Evolutionary conservation across 257 asterid genomes (phyloP).

Genomic region (Avicennia marina): DNA sequence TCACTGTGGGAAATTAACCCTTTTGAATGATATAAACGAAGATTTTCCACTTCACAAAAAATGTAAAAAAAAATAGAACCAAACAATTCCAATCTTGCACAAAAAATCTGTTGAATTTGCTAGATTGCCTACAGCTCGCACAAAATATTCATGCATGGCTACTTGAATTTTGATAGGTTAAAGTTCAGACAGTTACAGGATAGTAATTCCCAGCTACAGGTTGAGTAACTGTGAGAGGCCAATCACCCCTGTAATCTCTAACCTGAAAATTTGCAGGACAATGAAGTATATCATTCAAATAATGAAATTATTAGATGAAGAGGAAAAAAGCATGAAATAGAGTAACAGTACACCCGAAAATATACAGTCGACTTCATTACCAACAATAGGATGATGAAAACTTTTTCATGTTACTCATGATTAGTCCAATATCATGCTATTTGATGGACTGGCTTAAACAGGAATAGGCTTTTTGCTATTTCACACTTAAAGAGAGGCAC

Average conservation of each 20-base stretch:
- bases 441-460: background rate
- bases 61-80: no score
- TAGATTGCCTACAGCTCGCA: no score
- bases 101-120: background rate
- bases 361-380: no score
- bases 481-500: background rate
- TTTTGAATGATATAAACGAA: no score
- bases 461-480: background rate
- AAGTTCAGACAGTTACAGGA: conserved; percentile 52
- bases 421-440: no score
- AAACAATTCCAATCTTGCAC: no score
- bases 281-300: background rate
- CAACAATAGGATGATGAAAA: no score
- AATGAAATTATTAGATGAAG: background rate
- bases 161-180: conserved; percentile 4
- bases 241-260: conserved; percentile 72
- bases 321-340: background rate
- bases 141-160: background rate
- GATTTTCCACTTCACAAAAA: no score
- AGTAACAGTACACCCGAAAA: no score
- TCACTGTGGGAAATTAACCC: no score
- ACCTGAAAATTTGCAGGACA: conserved; percentile 42
- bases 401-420: no score
- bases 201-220: conserved; percentile 92
- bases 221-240: conserved; percentile 79